phyloP scores from a whole-genome alignment of 2,329 filamentous ascomycete species.

The Aspergillus sp. region DNA sequence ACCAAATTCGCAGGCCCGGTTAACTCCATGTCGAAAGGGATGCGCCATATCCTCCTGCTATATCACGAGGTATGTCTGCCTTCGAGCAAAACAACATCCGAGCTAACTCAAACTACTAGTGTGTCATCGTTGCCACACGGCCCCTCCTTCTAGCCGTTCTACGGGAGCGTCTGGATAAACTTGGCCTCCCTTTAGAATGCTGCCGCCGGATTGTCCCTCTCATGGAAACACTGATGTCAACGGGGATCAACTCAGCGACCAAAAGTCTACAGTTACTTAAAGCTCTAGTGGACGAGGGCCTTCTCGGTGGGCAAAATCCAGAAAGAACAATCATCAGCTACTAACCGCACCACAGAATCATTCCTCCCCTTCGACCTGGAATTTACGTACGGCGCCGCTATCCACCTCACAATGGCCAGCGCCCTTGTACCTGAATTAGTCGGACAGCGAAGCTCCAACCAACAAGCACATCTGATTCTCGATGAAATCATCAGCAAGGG shows the following conservation, averaged over 20 bases:
- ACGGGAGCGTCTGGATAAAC: slow-evolving; percentile 4
- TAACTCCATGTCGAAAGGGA: slow-evolving; percentile 39
- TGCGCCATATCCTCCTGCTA: slow-evolving; percentile 39
- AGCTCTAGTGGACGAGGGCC: background rate
- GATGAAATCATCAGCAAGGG: slow-evolving; percentile 40
- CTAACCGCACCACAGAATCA: slow-evolving; percentile 28
- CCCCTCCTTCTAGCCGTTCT: slow-evolving; percentile 7
- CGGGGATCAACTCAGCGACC: slow-evolving; percentile 3
- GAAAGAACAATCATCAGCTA: background rate
- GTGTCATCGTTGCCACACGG: slow-evolving; percentile 7
- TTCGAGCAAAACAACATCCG: background rate
- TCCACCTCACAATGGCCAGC: slow-evolving; percentile 43
- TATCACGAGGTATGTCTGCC: slow-evolving; percentile 41
- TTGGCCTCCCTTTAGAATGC: background rate
- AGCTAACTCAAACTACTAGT: slow-evolving; percentile 17
- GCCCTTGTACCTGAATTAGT: slow-evolving; percentile 35
- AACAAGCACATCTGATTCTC: slow-evolving; percentile 32
- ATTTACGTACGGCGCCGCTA: slow-evolving; percentile 39
- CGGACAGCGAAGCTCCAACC: background rate
- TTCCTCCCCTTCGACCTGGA: slow-evolving; percentile 45
- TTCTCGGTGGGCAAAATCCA: slow-evolving; percentile 1
- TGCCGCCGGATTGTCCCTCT: background rate
- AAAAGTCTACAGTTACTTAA: slow-evolving; percentile 1
- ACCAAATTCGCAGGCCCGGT: slow-evolving; percentile 35
- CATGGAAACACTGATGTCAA: slow-evolving; percentile 3